Evolutionary conservation across 371 early-diverging fungal species (phyloP).

Genomic region (Rhizopus delemar): DNA sequence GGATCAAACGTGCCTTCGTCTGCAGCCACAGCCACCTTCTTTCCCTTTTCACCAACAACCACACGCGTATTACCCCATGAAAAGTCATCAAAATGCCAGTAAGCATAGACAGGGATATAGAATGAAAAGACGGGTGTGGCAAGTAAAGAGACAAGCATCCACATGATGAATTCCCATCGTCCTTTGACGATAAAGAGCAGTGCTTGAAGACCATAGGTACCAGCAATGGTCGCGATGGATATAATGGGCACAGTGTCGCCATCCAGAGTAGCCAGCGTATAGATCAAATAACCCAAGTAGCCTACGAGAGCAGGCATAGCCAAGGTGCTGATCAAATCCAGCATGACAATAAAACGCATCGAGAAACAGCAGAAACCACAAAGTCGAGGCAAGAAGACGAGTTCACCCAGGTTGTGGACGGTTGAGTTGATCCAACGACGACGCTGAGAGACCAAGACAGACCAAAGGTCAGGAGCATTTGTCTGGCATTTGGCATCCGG

Average conservation of each 20-base stretch:
- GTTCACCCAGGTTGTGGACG: conserved; percentile 92
- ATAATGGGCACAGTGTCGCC: conserved; percentile 48
- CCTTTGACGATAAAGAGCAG: conserved; percentile 83
- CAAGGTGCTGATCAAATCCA: conserved; percentile 92
- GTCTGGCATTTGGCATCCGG: conserved; percentile 95
- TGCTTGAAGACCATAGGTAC: conserved; percentile 83
- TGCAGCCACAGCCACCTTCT: conserved; percentile 55
- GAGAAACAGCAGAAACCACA: conserved; percentile 98
- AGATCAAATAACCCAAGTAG: conserved; percentile 80
- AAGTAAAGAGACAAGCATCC: conserved; percentile 91
- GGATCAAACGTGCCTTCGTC: conserved; percentile 61
- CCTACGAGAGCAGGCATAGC: conserved; percentile 91
- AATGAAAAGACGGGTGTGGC: conserved; percentile 85
- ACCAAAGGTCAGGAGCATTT: conserved; percentile 93
- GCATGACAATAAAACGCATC: conserved; percentile 95
- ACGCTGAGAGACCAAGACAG: conserved; percentile 93
- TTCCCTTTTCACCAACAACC: conserved; percentile 77
- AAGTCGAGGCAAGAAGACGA: conserved; percentile 82
- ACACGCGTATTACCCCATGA: conserved; percentile 97
- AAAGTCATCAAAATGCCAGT: conserved; percentile 98
- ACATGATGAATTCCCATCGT: conserved; percentile 90
- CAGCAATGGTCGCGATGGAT: conserved; percentile 70
- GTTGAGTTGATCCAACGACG: conserved; percentile 99
- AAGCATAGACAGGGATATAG: conserved; percentile 82
- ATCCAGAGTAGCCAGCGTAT: conserved; percentile 46